Percentiles rank a stretch among this genome's conserved stretches.
Evolutionary conservation across 148 eudicot species (phyloP).

Genomic region (Chenopodium berlandieri): DNA sequence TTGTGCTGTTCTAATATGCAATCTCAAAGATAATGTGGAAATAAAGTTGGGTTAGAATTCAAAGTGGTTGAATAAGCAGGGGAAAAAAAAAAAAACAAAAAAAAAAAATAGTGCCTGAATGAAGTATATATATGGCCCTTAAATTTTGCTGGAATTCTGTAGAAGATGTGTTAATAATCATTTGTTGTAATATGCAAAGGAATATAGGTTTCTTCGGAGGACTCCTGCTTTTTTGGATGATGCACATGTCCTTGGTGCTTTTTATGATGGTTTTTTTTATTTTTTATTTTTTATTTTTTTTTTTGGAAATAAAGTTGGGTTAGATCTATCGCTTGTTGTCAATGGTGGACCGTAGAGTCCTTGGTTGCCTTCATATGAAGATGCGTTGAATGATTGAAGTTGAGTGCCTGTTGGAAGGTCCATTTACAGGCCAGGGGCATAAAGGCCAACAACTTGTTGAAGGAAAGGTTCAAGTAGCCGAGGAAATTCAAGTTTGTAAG

Average conservation of each 20-base stretch:
- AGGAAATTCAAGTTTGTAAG: conserved; percentile 32
- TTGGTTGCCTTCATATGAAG: conserved; percentile 32
- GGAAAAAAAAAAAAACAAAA: too few relatives aligned
- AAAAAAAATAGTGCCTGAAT: background rate
- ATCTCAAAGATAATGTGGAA: background rate
- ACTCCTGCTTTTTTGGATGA: too few relatives aligned
- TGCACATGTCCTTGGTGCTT: too few relatives aligned
- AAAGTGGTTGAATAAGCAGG: too few relatives aligned
- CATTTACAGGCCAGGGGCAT: too few relatives aligned
- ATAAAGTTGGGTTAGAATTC: background rate
- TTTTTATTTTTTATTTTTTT: too few relatives aligned
- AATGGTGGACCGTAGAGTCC: conserved; percentile 35
- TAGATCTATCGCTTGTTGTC: conserved; percentile 6
- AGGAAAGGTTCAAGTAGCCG: conserved; percentile 22
- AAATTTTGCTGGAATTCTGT: background rate
- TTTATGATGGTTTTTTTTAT: background rate
- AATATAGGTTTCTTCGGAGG: background rate
- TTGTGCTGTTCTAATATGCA: too few relatives aligned
- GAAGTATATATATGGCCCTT: background rate
- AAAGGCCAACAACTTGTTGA: conserved; percentile 29
- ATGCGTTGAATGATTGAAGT: conserved; percentile 26
- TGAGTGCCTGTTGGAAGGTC: conserved; percentile 8
- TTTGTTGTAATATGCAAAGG: background rate
- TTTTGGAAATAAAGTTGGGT: too few relatives aligned
- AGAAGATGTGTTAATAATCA: background rate